These are phyloP conservation scores for Amanita subjunquillea DNA, from an alignment of 768 basidiomycete genomes.

Conservation along the genomic window DNA sequence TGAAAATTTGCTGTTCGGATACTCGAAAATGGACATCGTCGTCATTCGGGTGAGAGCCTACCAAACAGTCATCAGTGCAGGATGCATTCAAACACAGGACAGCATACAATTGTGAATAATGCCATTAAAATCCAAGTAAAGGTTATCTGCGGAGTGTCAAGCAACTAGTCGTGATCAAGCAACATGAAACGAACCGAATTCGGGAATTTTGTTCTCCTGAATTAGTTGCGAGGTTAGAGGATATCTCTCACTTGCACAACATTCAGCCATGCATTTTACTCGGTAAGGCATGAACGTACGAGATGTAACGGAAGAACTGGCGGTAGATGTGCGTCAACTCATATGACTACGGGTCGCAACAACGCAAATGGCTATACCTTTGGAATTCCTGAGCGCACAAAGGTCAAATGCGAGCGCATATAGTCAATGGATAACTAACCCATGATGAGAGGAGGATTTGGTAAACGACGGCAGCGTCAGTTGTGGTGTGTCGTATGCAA, in stretches of 20 bases:
- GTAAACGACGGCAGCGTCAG: background rate
- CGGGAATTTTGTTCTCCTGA: constrained; percentile 97
- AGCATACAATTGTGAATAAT: constrained; percentile 74
- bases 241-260: constrained; percentile 75
- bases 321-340: constrained; percentile 8
- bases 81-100: constrained; percentile 1
- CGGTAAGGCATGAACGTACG: constrained; percentile 39
- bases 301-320: constrained; percentile 95
- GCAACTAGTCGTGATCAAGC: background rate
- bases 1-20: constrained; percentile 95
- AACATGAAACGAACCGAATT: constrained; percentile 60
- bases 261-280: background rate
- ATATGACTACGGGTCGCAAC: background rate
- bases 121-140: constrained; percentile 92
- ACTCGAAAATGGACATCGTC: constrained; percentile 92
- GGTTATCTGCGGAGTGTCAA: constrained; percentile 47
- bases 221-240: constrained; percentile 97
- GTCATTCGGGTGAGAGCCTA: constrained; percentile 93
- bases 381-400: constrained; percentile 39
- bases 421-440: constrained; percentile 4
- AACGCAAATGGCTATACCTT: constrained; percentile 34
- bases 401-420: background rate
- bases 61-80: background rate
- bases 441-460: constrained; percentile 1
- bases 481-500: background rate